Evolutionary conservation across 2,329 filamentous ascomycete species (phyloP).

Genomic region (Sporothrix curviconia): DNA sequence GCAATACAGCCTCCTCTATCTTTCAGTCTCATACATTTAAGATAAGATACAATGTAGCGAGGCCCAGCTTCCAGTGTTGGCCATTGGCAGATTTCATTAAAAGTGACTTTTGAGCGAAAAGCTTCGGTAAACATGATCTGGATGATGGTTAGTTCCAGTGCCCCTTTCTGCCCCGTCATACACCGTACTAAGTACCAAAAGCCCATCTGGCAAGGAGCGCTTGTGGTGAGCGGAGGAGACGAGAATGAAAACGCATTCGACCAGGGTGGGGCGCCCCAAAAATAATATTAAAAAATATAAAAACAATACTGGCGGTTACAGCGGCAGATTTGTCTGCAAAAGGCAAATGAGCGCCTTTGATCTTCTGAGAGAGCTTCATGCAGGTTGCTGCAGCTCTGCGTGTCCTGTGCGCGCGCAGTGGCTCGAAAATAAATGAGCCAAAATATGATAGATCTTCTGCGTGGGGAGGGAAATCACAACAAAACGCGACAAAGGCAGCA

Average conservation of each 20-base stretch:
- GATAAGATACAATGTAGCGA: background rate
- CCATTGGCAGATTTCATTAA: too few relatives aligned
- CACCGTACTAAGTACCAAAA: too few relatives aligned
- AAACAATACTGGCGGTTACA: conserved; percentile 16
- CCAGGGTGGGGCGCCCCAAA: background rate
- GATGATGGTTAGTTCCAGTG: too few relatives aligned
- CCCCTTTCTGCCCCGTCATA: too few relatives aligned
- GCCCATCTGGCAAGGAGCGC: too few relatives aligned
- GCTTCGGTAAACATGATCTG: too few relatives aligned
- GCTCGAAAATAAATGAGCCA: conserved; percentile 5
- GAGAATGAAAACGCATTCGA: background rate
- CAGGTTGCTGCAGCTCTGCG: conserved; percentile 7
- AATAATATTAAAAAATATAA: background rate
- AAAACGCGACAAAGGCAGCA: background rate
- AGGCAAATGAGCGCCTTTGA: background rate
- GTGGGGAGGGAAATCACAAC: background rate
- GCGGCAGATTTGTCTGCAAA: conserved; percentile 15
- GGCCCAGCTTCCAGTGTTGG: too few relatives aligned
- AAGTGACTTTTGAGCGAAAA: too few relatives aligned
- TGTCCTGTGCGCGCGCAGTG: conserved; percentile 8
- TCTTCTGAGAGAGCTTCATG: conserved; percentile 1
- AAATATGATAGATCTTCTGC: conserved; percentile 14
- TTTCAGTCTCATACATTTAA: conserved; percentile 8
- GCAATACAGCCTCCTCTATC: conserved; percentile 12
- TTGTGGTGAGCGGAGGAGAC: background rate